Conservation (phyloP, 2,329 filamentous ascomycete genomes). For the Stemphylium lycopersici region DNA sequence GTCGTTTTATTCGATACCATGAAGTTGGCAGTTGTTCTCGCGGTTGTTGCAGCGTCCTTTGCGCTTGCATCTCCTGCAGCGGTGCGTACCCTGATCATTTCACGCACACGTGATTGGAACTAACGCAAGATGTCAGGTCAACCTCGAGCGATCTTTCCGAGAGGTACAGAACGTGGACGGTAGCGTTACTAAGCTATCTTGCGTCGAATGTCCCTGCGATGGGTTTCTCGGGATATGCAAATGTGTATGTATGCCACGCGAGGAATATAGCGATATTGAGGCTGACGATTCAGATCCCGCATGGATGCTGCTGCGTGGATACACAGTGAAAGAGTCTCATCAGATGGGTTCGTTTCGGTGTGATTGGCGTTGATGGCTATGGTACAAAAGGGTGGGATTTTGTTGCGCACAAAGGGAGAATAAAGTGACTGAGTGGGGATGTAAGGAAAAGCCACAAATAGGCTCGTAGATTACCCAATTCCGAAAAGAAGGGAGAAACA, state of each 20-base stretch:
- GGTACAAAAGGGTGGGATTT: too few relatives aligned
- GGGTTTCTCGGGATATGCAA: conserved; percentile 27
- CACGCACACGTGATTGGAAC: neutral
- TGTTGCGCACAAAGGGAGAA: too few relatives aligned
- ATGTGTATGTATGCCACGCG: conserved; percentile 28
- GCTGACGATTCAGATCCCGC: conserved; percentile 25
- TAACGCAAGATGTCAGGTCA: conserved; percentile 21
- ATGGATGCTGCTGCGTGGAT: conserved; percentile 39
- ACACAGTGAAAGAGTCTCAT: neutral
- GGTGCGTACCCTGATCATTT: conserved; percentile 15
- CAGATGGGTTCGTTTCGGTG: too few relatives aligned
- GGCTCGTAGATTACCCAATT: too few relatives aligned
- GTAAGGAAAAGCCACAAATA: too few relatives aligned
- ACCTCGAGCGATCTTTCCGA: conserved; percentile 28
- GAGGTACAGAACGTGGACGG: conserved; percentile 20
- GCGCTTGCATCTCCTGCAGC: conserved; percentile 33
- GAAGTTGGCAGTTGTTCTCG: conserved; percentile 34
- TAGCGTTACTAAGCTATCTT: conserved; percentile 13
- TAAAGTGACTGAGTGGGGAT: too few relatives aligned
- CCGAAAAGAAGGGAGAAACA: neutral
- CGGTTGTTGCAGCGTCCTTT: conserved; percentile 23
- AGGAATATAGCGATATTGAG: neutral
- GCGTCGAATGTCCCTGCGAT: conserved; percentile 36
- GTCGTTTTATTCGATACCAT: conserved; percentile 12
- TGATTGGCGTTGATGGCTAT: neutral